Conservation (phyloP, 2,329 filamentous ascomycete genomes). For the Bipolaris gigantea region DNA sequence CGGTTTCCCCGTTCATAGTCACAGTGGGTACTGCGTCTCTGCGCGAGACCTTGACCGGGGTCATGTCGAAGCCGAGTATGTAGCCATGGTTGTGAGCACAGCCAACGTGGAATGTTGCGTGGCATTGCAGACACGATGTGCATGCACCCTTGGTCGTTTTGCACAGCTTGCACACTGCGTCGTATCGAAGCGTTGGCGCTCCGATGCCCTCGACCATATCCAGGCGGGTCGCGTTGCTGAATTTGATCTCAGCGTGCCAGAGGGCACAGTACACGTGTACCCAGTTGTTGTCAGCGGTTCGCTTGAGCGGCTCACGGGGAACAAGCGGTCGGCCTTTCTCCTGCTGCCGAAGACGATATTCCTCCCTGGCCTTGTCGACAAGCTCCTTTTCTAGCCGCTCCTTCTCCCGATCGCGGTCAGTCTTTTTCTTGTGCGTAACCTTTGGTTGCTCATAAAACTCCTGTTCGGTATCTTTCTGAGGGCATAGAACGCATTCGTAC, state of each 20-base stretch:
- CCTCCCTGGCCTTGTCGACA: slow-evolving; percentile 75
- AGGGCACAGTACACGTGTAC: slow-evolving; percentile 92
- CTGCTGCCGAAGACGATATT: slow-evolving; percentile 79
- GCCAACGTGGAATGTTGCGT: slow-evolving; percentile 75
- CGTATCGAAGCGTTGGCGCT: slow-evolving; percentile 73
- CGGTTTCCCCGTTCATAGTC: slow-evolving; percentile 77
- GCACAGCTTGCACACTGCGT: slow-evolving; percentile 82
- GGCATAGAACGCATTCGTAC: slow-evolving; percentile 92
- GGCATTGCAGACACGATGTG: slow-evolving; percentile 77
- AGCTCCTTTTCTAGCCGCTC: slow-evolving; percentile 85
- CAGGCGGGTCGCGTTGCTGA: slow-evolving; percentile 79
- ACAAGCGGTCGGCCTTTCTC: slow-evolving; percentile 79
- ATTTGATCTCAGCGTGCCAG: slow-evolving; percentile 91
- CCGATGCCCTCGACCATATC: slow-evolving; percentile 85
- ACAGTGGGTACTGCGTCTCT: slow-evolving; percentile 80
- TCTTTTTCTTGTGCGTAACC: slow-evolving; percentile 81
- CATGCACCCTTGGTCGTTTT: slow-evolving; percentile 76
- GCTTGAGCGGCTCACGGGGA: slow-evolving; percentile 88
- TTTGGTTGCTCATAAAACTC: slow-evolving; percentile 85
- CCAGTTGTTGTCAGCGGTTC: slow-evolving; percentile 97
- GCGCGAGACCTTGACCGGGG: slow-evolving; percentile 84
- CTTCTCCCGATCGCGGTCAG: slow-evolving; percentile 85
- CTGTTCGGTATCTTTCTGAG: slow-evolving; percentile 76
- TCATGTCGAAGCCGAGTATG: slow-evolving; percentile 84
- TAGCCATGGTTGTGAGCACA: slow-evolving; percentile 86